phyloP scores from a whole-genome alignment of 495 filamentous ascomycete genomes.

The Lepraria neglecta region DNA sequence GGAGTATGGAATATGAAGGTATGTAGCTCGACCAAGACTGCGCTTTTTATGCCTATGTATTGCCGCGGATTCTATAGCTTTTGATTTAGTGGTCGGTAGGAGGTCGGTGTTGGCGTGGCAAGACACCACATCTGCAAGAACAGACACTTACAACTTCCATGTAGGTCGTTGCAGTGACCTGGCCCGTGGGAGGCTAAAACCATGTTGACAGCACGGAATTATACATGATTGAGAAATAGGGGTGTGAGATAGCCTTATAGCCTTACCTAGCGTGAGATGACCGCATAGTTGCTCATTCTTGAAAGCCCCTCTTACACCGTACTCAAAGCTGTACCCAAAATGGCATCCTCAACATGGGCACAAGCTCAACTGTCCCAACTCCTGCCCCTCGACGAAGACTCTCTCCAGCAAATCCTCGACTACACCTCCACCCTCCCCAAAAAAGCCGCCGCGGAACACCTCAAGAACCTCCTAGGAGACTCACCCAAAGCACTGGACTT shows the following conservation, averaged over 20 bases:
- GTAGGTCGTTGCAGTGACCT: no score
- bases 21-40: not conserved
- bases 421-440: constrained; percentile 70
- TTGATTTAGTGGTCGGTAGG: no score
- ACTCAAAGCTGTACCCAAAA: not conserved
- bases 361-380: constrained; percentile 66
- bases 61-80: no score
- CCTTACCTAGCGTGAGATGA: not conserved
- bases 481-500: constrained; percentile 81
- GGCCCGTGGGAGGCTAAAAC: no score
- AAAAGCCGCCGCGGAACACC: constrained; percentile 69
- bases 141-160: no score
- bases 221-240: no score
- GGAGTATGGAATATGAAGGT: not conserved
- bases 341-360: constrained; percentile 43
- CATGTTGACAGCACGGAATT: no score
- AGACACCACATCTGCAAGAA: no score
- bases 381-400: constrained; percentile 76
- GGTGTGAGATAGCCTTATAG: not conserved
- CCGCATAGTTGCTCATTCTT: not conserved
- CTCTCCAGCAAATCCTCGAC: constrained; percentile 71
- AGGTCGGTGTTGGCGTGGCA: no score
- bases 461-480: constrained; percentile 83
- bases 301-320: not conserved
- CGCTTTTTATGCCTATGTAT: not conserved